Conservation (phyloP, 2,329 filamentous ascomycete genomes). For the Rhynchosporium agropyri region DNA sequence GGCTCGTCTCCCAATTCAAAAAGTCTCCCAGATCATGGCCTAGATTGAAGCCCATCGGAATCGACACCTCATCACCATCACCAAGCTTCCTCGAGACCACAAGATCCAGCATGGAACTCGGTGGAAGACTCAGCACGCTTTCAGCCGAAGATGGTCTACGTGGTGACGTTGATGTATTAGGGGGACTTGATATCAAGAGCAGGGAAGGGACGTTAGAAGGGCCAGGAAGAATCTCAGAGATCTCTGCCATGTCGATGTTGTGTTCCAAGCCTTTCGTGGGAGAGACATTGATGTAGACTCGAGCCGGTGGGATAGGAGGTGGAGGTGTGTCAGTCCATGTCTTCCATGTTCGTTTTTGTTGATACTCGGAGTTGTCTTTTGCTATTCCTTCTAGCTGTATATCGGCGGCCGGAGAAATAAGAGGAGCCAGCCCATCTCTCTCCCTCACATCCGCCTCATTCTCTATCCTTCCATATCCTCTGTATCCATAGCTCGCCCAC, state of each 20-base stretch:
- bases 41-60: slow-evolving; percentile 64
- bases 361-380: background rate
- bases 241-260: background rate
- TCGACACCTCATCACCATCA: slow-evolving; percentile 42
- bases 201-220: background rate
- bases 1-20: slow-evolving; percentile 53
- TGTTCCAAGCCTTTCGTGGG: slow-evolving; percentile 1
- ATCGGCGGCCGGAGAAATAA: background rate
- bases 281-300: background rate
- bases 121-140: slow-evolving; percentile 29
- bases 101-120: slow-evolving; percentile 36
- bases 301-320: background rate
- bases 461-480: slow-evolving; percentile 28
- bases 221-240: background rate
- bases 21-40: slow-evolving; percentile 62
- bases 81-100: slow-evolving; percentile 12
- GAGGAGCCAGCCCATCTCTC: slow-evolving; percentile 11
- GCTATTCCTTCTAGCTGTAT: background rate
- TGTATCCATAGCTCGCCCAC: slow-evolving; percentile 34
- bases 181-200: background rate
- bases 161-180: background rate
- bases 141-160: slow-evolving; percentile 13
- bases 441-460: slow-evolving; percentile 14
- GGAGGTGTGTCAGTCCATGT: background rate
- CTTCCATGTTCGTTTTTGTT: background rate